Conservation (phyloP, 2,329 filamentous ascomycete genomes). For the Colletotrichum brevisporum region DNA sequence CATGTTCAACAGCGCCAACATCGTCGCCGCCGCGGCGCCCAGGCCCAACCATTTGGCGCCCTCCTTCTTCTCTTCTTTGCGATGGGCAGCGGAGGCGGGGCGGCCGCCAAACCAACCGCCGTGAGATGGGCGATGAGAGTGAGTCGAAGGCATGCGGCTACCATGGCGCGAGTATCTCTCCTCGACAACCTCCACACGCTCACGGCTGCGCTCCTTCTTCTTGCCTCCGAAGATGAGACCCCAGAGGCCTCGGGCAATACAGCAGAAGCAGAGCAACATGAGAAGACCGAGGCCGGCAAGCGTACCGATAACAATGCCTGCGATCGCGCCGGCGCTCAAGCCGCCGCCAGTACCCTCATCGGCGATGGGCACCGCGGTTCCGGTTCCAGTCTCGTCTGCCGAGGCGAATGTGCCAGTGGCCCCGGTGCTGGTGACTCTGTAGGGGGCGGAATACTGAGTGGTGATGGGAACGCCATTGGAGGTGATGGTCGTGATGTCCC, state of each 20-base stretch:
- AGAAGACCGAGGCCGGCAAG: conserved; percentile 77
- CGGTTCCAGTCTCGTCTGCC: conserved; percentile 62
- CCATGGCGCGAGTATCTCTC: conserved; percentile 71
- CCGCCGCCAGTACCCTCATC: conserved; percentile 54
- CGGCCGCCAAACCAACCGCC: conserved; percentile 69
- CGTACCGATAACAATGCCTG: conserved; percentile 83
- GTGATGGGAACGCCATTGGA: conserved; percentile 63
- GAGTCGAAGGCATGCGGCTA: conserved; percentile 56
- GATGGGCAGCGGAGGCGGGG: conserved; percentile 54
- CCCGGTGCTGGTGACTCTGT: conserved; percentile 68
- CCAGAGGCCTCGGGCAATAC: conserved; percentile 75
- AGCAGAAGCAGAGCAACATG: conserved; percentile 81
- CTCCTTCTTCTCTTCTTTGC: conserved; percentile 64
- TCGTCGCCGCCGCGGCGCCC: conserved; percentile 64
- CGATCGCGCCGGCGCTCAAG: conserved; percentile 81
- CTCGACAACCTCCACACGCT: conserved; percentile 73
- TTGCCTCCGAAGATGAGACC: conserved; percentile 74
- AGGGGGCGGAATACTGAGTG: conserved; percentile 67
- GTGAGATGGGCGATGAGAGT: conserved; percentile 66
- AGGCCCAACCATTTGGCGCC: conserved; percentile 68
- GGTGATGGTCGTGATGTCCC: conserved; percentile 58
- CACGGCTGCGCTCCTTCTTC: conserved; percentile 61
- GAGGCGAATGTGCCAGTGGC: conserved; percentile 66
- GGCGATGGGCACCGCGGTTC: conserved; percentile 58
- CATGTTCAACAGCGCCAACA: conserved; percentile 69